Percentiles rank a stretch among this genome's conserved stretches.
These are phyloP conservation scores for Macroventuria anomochaeta DNA, from an alignment of 2,329 filamentous ascomycete species.

Conservation along the genomic window DNA sequence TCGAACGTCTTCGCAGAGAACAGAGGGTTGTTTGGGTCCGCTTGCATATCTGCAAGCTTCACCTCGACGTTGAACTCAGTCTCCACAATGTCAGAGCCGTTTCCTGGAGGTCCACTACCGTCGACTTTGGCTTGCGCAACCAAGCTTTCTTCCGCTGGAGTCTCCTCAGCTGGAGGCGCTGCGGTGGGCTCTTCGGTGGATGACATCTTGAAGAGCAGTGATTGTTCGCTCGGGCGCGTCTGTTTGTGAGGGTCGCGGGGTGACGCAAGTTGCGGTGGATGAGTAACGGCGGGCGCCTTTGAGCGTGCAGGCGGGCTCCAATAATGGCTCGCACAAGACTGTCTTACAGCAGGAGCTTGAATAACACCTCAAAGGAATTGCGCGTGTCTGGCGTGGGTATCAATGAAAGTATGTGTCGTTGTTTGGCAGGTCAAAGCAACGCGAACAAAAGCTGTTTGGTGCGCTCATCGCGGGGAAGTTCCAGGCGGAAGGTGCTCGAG, in stretches of 20 bases:
- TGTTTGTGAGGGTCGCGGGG: constrained; percentile 12
- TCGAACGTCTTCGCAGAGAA: constrained; percentile 85
- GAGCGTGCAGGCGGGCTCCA: background rate
- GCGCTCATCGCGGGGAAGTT: constrained; percentile 32
- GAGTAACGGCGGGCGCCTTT: constrained; percentile 6
- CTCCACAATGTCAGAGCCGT: constrained; percentile 63
- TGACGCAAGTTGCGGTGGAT: constrained; percentile 11
- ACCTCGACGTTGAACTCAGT: constrained; percentile 89
- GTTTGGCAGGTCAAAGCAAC: constrained; percentile 20
- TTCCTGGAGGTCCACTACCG: constrained; percentile 52
- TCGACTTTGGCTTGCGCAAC: constrained; percentile 51
- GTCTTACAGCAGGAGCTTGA: background rate
- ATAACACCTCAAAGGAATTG: background rate
- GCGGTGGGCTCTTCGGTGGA: constrained; percentile 24
- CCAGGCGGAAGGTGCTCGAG: constrained; percentile 24
- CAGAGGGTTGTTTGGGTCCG: constrained; percentile 83
- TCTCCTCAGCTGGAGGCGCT: constrained; percentile 10
- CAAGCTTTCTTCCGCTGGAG: constrained; percentile 15
- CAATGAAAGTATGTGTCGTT: constrained; percentile 10
- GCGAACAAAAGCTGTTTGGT: constrained; percentile 20
- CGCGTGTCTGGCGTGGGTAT: constrained; percentile 1
- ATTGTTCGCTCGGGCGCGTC: background rate
- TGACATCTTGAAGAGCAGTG: constrained; percentile 14
- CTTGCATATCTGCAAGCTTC: constrained; percentile 87
- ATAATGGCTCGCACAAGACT: background rate